Conservation (phyloP, 2,329 filamentous ascomycete species). For the Exophiala viscosa region DNA sequence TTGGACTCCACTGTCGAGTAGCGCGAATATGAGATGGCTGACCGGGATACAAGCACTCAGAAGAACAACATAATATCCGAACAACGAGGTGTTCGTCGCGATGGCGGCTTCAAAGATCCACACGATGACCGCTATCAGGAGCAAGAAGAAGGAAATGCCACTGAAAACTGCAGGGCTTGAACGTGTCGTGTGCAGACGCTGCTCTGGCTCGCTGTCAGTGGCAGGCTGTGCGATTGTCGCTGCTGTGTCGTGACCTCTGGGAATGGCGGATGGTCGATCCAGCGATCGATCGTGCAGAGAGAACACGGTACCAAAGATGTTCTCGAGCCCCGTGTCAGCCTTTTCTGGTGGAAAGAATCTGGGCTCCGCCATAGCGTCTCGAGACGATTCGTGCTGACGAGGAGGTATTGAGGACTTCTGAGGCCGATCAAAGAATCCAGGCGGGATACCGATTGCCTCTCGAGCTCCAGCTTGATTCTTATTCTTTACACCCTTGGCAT, state of each 20-base stretch:
- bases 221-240: not conserved
- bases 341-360: constrained; percentile 45
- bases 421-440: constrained; percentile 34
- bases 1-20: not conserved
- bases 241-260: not conserved
- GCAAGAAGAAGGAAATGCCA: constrained; percentile 8
- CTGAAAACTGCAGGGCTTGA: constrained; percentile 10
- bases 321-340: constrained; percentile 46
- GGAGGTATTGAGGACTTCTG: constrained; percentile 38
- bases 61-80: constrained; percentile 17
- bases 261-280: not conserved
- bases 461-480: constrained; percentile 32
- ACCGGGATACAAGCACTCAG: constrained; percentile 17
- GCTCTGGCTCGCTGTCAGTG: no score
- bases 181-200: not conserved
- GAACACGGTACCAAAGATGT: constrained; percentile 45
- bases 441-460: constrained; percentile 31
- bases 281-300: constrained; percentile 29
- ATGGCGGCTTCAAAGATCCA: constrained; percentile 21
- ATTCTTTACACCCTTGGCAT: constrained; percentile 38
- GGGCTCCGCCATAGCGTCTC: constrained; percentile 40
- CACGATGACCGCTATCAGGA: constrained; percentile 11
- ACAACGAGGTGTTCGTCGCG: constrained; percentile 2
- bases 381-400: constrained; percentile 28
- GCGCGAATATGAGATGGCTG: constrained; percentile 10